Evolutionary conservation across 192 early-diverging fungal genomes (phyloP).

Genomic region (Gigaspora rosea): DNA sequence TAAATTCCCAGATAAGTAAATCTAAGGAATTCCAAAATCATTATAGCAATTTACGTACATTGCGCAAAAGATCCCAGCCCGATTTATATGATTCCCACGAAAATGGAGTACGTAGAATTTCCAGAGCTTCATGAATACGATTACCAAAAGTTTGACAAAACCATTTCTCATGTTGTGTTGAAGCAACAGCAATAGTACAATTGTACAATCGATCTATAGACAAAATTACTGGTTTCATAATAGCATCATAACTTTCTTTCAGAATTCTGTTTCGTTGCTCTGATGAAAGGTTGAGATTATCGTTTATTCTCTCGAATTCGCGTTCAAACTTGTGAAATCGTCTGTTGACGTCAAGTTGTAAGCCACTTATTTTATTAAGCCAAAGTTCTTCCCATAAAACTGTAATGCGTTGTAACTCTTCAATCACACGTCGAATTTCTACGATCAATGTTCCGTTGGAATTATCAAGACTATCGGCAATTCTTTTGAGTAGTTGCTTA

Average conservation of each 20-base stretch:
- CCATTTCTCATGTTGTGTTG: constrained; percentile 69
- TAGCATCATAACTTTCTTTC: constrained; percentile 52
- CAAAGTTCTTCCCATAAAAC: constrained; percentile 85
- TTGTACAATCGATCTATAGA: constrained; percentile 57
- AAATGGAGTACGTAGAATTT: constrained; percentile 44
- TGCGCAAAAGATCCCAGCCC: constrained; percentile 60
- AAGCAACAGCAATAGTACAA: constrained; percentile 40
- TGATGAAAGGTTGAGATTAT: constrained; percentile 40
- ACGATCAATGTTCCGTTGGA: constrained; percentile 48
- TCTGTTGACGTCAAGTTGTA: constrained; percentile 59
- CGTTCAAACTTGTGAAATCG: constrained; percentile 56
- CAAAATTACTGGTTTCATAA: constrained; percentile 60
- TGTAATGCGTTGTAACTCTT: constrained; percentile 67
- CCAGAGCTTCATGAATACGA: constrained; percentile 57
- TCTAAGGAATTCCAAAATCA: not conserved
- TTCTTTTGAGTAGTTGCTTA: constrained; percentile 41
- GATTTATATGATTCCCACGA: constrained; percentile 48
- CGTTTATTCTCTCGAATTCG: constrained; percentile 57
- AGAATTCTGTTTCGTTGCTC: constrained; percentile 49
- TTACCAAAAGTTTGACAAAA: constrained; percentile 59
- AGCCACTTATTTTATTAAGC: constrained; percentile 63
- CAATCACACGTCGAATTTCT: constrained; percentile 57
- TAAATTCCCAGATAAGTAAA: constrained; percentile 4
- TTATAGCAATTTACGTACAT: constrained; percentile 43
- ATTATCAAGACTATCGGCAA: constrained; percentile 42